Evolutionary conservation across 306 rosid genomes (phyloP).

Genomic region (Mucuna pruriens): DNA sequence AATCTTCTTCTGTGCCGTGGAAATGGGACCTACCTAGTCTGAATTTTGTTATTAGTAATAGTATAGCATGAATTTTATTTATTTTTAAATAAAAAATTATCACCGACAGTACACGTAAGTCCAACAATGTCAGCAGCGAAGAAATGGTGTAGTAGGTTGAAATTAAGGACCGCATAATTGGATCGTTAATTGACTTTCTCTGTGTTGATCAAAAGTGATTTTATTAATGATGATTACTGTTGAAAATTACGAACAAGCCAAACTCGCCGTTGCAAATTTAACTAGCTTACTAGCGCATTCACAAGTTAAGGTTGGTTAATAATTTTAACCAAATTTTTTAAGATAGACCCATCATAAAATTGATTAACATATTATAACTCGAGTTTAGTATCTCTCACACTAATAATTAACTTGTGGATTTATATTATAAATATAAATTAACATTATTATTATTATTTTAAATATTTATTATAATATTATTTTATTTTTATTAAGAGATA

Average conservation of each 20-base stretch:
- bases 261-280: too few relatives aligned
- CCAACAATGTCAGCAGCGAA: not conserved
- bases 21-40: not conserved
- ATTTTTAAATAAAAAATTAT: not conserved
- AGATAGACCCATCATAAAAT: too few relatives aligned
- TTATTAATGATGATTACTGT: not conserved
- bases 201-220: not conserved
- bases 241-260: not conserved
- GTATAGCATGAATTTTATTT: not conserved
- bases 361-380: too few relatives aligned
- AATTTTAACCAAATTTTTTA: too few relatives aligned
- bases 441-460: too few relatives aligned
- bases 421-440: too few relatives aligned
- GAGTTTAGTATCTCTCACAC: too few relatives aligned
- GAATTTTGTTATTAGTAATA: not conserved
- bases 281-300: too few relatives aligned
- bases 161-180: not conserved
- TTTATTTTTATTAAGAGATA: too few relatives aligned
- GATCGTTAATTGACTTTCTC: not conserved
- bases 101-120: conserved; percentile 23
- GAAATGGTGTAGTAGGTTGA: not conserved
- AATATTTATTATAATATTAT: too few relatives aligned
- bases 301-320: too few relatives aligned
- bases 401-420: too few relatives aligned
- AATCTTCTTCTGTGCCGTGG: not conserved